Conservation (phyloP, 352 stramenopile species). For the Phytophthora pinifolia region DNA sequence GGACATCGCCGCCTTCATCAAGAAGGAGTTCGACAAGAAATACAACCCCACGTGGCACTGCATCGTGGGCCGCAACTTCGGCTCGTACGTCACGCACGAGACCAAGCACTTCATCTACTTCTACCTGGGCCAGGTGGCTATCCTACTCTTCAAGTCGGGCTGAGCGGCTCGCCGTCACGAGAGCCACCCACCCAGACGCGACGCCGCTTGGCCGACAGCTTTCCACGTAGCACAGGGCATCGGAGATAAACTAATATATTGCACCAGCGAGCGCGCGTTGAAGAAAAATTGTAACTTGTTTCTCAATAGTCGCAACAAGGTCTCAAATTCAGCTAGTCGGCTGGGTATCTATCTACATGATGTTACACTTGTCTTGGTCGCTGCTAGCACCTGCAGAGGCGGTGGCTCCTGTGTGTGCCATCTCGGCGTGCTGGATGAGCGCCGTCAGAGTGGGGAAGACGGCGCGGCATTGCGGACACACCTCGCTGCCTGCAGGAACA, state of each 20-base stretch:
- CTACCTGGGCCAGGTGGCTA: constrained; percentile 93
- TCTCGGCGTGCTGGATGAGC: constrained; percentile 69
- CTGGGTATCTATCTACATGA: constrained; percentile 46
- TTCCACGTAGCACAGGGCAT: constrained; percentile 12
- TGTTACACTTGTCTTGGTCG: constrained; percentile 55
- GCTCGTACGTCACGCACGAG: constrained; percentile 94
- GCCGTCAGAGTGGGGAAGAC: constrained; percentile 53
- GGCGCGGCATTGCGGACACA: constrained; percentile 69
- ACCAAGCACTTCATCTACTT: constrained; percentile 96
- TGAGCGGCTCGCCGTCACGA: constrained; percentile 19
- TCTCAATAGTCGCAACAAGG: background rate
- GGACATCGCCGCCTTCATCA: constrained; percentile 93
- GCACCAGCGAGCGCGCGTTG: constrained; percentile 8
- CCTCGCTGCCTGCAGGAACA: constrained; percentile 33
- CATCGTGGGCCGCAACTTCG: constrained; percentile 95
- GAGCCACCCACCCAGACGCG: background rate
- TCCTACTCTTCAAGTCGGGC: constrained; percentile 94
- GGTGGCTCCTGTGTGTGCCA: constrained; percentile 31
- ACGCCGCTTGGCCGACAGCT: constrained; percentile 9
- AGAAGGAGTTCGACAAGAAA: constrained; percentile 94
- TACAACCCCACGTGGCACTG: constrained; percentile 95
- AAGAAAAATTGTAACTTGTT: constrained; percentile 2
- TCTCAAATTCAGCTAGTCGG: background rate
- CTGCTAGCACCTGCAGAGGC: constrained; percentile 15
- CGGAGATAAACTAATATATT: constrained; percentile 38